phyloP scores from a whole-genome alignment of 2,329 filamentous ascomycete species.

The Xylaria sp. region DNA sequence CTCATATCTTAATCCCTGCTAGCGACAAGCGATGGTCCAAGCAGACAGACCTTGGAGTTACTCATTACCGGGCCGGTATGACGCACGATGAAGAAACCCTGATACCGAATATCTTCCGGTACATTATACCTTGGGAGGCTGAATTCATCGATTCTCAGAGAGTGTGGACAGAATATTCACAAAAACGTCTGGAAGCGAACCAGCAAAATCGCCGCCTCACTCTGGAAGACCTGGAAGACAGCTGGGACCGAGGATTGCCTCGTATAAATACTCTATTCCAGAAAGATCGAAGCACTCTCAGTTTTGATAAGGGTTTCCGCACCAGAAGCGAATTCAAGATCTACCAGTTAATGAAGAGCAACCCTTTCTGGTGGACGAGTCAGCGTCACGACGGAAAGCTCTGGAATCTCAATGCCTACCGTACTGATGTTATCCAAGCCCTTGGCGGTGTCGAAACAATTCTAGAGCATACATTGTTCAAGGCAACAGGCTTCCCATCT shows the following conservation, averaged over 20 bases:
- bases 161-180: conserved; percentile 99
- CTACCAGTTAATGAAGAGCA: conserved; percentile 98
- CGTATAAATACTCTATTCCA: conserved; percentile 99
- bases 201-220: conserved; percentile 96
- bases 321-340: conserved; percentile 96
- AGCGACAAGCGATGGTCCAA: conserved; percentile 99
- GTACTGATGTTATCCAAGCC: conserved; percentile 96
- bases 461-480: conserved; percentile 95
- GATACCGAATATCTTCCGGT: conserved; percentile 98
- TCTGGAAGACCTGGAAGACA: conserved; percentile 95
- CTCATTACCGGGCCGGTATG: conserved; percentile 97
- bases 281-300: conserved; percentile 95
- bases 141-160: conserved; percentile 99
- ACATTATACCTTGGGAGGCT: conserved; percentile 98
- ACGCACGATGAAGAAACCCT: conserved; percentile 97
- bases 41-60: conserved; percentile 96
- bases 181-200: conserved; percentile 96
- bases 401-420: conserved; percentile 96
- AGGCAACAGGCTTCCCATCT: conserved; percentile 93
- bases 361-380: conserved; percentile 99
- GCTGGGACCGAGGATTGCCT: conserved; percentile 96
- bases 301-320: conserved; percentile 98
- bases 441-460: conserved; percentile 98
- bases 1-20: conserved; percentile 95
- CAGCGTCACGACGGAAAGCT: conserved; percentile 96